phyloP scores from a whole-genome alignment of 768 basidiomycete genomes.

The Solioccasus polychromus region DNA sequence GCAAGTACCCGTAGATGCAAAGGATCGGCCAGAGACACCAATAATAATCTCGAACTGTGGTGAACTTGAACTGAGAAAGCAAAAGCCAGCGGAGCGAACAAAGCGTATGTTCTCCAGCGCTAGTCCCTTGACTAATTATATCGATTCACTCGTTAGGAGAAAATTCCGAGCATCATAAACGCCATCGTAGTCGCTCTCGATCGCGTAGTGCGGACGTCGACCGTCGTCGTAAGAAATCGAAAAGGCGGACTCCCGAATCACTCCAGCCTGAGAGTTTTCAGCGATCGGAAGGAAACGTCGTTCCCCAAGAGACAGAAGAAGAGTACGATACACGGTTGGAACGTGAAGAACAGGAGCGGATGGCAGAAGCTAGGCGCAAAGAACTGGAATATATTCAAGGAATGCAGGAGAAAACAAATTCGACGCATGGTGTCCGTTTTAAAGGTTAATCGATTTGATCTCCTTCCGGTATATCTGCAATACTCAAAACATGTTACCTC shows the following conservation, averaged over 20 bases:
- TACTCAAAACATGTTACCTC: background rate
- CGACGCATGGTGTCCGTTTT: slow-evolving; percentile 52
- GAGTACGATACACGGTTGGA: slow-evolving; percentile 70
- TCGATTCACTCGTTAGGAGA: slow-evolving; percentile 6
- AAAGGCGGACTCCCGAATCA: slow-evolving; percentile 9
- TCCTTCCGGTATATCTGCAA: background rate
- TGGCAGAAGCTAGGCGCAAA: slow-evolving; percentile 43
- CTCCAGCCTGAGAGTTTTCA: slow-evolving; percentile 8
- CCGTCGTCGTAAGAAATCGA: slow-evolving; percentile 27
- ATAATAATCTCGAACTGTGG: slow-evolving; percentile 77
- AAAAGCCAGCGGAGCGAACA: slow-evolving; percentile 6
- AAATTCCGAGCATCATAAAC: slow-evolving; percentile 17
- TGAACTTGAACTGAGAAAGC: slow-evolving; percentile 69
- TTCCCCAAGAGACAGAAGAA: slow-evolving; percentile 58
- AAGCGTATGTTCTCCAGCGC: slow-evolving; percentile 13
- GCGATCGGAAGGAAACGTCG: slow-evolving; percentile 1
- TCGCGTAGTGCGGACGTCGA: slow-evolving; percentile 30
- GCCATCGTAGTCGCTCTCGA: slow-evolving; percentile 19
- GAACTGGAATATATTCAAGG: slow-evolving; percentile 51
- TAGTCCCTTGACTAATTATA: background rate
- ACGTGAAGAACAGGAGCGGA: slow-evolving; percentile 60
- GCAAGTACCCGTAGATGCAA: slow-evolving; percentile 66
- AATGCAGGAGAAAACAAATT: slow-evolving; percentile 31
- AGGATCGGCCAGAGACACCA: slow-evolving; percentile 66
- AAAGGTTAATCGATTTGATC: slow-evolving; percentile 45